Conservation (phyloP, 352 stramenopile genomes). For the Phytophthora multivora region DNA sequence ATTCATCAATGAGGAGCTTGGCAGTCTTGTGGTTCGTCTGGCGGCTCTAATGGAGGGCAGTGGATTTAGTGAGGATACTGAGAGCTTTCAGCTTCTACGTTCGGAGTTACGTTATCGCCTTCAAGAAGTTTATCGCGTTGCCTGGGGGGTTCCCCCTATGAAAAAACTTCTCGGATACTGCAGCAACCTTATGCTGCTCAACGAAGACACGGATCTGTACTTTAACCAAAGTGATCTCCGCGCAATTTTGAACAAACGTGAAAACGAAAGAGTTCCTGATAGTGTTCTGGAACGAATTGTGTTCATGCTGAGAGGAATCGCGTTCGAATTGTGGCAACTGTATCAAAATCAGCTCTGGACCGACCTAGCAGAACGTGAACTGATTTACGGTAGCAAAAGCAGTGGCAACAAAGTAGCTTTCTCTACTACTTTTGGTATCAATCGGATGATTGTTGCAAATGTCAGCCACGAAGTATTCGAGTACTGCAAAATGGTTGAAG, state of each 20-base stretch:
- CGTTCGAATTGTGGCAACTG: conserved; percentile 75
- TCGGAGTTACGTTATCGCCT: conserved; percentile 53
- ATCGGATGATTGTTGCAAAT: conserved; percentile 59
- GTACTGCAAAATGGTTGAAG: conserved; percentile 21
- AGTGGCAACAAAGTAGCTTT: conserved; percentile 62
- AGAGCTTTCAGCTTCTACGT: conserved; percentile 23
- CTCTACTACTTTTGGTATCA: conserved; percentile 52
- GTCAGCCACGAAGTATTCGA: conserved; percentile 53
- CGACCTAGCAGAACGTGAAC: conserved; percentile 67
- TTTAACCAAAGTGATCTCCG: conserved; percentile 44
- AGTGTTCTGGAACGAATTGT: conserved; percentile 32
- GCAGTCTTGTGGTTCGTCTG: conserved; percentile 30
- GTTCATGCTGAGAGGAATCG: conserved; percentile 33
- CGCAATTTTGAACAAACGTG: conserved; percentile 1
- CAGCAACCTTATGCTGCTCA: conserved; percentile 77
- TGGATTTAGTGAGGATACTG: conserved; percentile 17
- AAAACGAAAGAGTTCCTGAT: conserved; percentile 7
- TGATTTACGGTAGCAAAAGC: conserved; percentile 49
- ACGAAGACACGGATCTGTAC: conserved; percentile 60
- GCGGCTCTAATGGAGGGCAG: conserved; percentile 10
- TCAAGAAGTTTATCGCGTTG: conserved; percentile 72
- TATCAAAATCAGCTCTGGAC: conserved; percentile 83
- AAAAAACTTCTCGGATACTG: conserved; percentile 45
- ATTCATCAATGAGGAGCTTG: conserved; percentile 51
- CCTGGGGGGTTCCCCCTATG: conserved; percentile 61